Base-by-base conservation (phyloP, 164 flowering plant genomes). In the Magnolia officinalis region DNA sequence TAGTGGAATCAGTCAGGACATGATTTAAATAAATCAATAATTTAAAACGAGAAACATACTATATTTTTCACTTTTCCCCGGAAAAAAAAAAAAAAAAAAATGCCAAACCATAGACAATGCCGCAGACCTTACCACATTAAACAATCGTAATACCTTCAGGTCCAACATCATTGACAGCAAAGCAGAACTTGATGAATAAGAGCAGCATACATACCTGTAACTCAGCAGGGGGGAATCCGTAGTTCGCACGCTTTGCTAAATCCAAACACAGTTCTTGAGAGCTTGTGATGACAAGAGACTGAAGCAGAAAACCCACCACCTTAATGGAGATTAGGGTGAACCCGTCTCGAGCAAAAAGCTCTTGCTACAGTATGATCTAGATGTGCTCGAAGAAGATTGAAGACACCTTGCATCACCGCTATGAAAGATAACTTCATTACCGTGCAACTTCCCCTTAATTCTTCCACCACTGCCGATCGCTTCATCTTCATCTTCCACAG, bases 371-470 rank as follows among this genome's bases (percentile, higher is more conserved):
- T 93, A 87, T 2, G 99, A 96, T 83, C 94, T 86, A 6, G 96
- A 85, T 11, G 99, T 96, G 74, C 98, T 94, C 4, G 98, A 92
- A 50, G 99, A 96, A 70, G 98, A 92, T 66, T 92, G 90, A 50
- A 96, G 84, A 83, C 81, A 83, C 80, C 95, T 86, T 31, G 83
- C 93, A 79, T 96, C 98, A 8, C 94, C 95, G 78, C 92, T 89
- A 72, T 86, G 88, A 81, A 82, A 89, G 21, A 82, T 75, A 20
- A 67, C 76, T 9, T 88, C 97, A 76, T 82, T 79, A 73, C 83
- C 85, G 8, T 84, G 89, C 21, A 77, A 52, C 76, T 88, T 91
- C 76, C 88, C 89, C 77, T 88, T 86, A 14, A 21, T 75, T 67
- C 88, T 88, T 75, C 85, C 87, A 16, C 86, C 88, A 68, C 82